Percentiles rank a stretch among this genome's conserved stretches.
Evolutionary conservation across 306 rosid species (phyloP).

Genomic region (Prinsepia uniflora): DNA sequence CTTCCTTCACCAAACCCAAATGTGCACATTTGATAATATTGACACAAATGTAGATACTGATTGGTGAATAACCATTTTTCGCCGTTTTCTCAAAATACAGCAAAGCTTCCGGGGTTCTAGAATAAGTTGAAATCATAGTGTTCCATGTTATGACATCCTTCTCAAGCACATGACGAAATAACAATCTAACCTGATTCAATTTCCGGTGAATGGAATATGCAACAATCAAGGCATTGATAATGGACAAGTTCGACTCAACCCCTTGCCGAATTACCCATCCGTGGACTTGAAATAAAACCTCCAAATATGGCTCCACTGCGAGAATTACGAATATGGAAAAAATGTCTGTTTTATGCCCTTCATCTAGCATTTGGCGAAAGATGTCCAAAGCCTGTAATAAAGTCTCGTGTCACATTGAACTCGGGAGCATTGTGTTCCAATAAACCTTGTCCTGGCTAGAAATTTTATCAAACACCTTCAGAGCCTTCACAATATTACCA

Average conservation of each 20-base stretch:
- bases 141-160: conserved; percentile 84
- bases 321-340: conserved; percentile 57
- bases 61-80: conserved; percentile 45
- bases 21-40: conserved; percentile 64
- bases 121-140: conserved; percentile 71
- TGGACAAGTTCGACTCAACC: conserved; percentile 60
- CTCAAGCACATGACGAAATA: conserved; percentile 67
- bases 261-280: conserved; percentile 66
- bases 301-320: conserved; percentile 29
- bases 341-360: conserved; percentile 54
- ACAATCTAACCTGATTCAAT: conserved; percentile 45
- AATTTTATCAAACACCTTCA: conserved; percentile 56
- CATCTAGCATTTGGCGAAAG: conserved; percentile 51
- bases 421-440: conserved; percentile 80
- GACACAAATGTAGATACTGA: conserved; percentile 69
- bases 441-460: conserved; percentile 55
- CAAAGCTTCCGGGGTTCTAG: conserved; percentile 44
- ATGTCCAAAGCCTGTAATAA: conserved; percentile 47
- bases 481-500: conserved; percentile 80
- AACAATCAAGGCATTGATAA: conserved; percentile 61
- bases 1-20: conserved; percentile 60
- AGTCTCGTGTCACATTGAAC: conserved; percentile 62
- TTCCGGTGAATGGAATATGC: conserved; percentile 56
- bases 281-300: conserved; percentile 56
- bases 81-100: conserved; percentile 64